Base-by-base conservation (phyloP, 2,329 filamentous ascomycete species). In the Camillea tinctor region DNA sequence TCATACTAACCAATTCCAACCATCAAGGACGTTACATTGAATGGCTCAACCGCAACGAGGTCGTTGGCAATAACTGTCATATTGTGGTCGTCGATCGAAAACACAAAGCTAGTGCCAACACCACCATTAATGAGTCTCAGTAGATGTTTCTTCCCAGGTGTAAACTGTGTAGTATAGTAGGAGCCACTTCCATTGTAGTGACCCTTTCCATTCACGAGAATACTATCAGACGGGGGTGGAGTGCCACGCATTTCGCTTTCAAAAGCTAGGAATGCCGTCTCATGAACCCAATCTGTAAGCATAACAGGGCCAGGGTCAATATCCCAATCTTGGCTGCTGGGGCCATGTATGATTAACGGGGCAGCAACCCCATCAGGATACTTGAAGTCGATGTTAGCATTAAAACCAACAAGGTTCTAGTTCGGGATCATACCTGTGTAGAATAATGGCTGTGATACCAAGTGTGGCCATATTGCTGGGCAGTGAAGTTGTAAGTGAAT, bases 221-320 rank as follows among this genome's bases (percentile, higher is more conserved):
- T 73, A 56, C 73, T 76, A 49, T 75, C 71, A 1, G 62, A 53
- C 3, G 19, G 15, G 1, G 58, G 54, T 3, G 50, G 22, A 3
- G 1, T 19, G 3, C 57, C 57, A 22, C 2, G 5, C 23, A 64
- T 65, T 58, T 68, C 69, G 9, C 50, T 53, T n/a, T 63, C 51
- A 26, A 63, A 71, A 6, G 53, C 62, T 15, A 65, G 36, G 51
- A 65, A 66, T 0, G 69, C 58, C 8, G 61, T 65, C 17, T 66
- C 58, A 55, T 77, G 76, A 64, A 80, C 79, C 76, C 79, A 84
- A 63, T 84, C 82, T 8, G 77, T 77, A 11, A 84, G 69, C 8
- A 80, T 74, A 0, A 82, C 65, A 4, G 76, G 68, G 17, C 80
- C 80, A 1, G 82, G 72, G 63, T 84, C 81, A 26, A 77, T 71